Percentiles rank a stretch among this genome's conserved stretches.
Conservation (phyloP, 192 early-diverging fungal species). For the Coemansia sp. region DNA sequence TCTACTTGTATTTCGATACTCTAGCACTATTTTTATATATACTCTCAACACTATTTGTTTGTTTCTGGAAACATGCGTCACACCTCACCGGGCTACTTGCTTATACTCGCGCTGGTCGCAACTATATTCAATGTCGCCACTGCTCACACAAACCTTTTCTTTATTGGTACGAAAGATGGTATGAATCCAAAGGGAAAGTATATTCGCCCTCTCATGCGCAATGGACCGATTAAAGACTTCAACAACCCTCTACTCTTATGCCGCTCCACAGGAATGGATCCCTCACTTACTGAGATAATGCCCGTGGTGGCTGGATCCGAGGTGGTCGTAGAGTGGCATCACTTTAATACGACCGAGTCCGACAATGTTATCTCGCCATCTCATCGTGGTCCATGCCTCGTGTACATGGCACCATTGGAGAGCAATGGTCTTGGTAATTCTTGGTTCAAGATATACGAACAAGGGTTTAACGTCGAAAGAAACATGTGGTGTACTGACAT, state of each 20-base stretch:
- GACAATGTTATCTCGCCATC: slow-evolving; percentile 27
- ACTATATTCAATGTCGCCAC: not conserved
- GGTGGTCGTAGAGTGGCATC: slow-evolving; percentile 32
- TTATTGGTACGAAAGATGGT: not conserved
- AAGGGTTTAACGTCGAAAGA: slow-evolving; percentile 23
- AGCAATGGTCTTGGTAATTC: slow-evolving; percentile 32
- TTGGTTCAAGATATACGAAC: slow-evolving; percentile 44
- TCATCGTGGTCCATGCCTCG: slow-evolving; percentile 31
- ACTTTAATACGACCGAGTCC: slow-evolving; percentile 21
- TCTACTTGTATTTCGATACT: not conserved
- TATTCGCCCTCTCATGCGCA: not conserved
- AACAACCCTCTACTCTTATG: not conserved
- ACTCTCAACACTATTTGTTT: not conserved
- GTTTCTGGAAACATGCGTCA: not conserved
- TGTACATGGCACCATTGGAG: slow-evolving; percentile 39
- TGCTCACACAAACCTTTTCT: not conserved
- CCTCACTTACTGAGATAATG: not conserved
- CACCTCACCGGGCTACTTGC: not conserved
- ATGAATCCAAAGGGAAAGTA: not conserved
- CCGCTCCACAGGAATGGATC: not conserved
- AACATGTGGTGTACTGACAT: slow-evolving; percentile 33
- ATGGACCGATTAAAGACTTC: not conserved
- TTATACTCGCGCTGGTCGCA: slow-evolving; percentile 6
- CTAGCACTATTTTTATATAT: not conserved
- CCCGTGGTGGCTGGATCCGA: not conserved